Percentiles rank a stretch among this genome's conserved stretches.
Evolutionary conservation across 257 asterid genomes (phyloP).

Genomic region (Solanum paucissectum): DNA sequence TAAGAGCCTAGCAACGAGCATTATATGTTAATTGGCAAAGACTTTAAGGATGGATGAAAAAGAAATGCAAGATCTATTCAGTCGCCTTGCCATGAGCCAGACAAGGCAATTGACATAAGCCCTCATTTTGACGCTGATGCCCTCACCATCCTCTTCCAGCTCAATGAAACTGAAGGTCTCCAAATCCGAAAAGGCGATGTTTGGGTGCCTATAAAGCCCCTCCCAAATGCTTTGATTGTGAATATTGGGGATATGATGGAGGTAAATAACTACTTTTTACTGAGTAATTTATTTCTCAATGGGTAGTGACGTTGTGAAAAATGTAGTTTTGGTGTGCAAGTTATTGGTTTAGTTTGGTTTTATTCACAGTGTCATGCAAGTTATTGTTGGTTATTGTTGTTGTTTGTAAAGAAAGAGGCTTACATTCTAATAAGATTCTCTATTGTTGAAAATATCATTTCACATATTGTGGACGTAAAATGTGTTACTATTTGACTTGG

Average conservation of each 20-base stretch:
- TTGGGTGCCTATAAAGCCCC: constrained; percentile 36
- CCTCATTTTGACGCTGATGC: constrained; percentile 52
- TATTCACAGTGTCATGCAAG: not conserved
- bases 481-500: not conserved
- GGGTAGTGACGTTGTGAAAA: not conserved
- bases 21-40: constrained; percentile 31
- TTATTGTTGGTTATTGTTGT: too few species aligned
- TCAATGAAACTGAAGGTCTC: constrained; percentile 41
- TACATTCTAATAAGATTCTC: too few species aligned
- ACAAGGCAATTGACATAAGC: constrained; percentile 25
- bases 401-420: too few species aligned
- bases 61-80: constrained; percentile 19
- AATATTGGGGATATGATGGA: too few species aligned
- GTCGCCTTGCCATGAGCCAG: constrained; percentile 46
- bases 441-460: too few species aligned
- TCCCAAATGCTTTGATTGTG: too few species aligned
- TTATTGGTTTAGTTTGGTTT: not conserved
- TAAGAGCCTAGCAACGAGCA: constrained; percentile 16
- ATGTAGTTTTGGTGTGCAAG: not conserved
- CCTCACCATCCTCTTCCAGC: constrained; percentile 44
- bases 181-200: constrained; percentile 31
- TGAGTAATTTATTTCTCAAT: not conserved
- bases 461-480: not conserved
- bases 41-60: constrained; percentile 25
- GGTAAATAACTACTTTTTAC: constrained; percentile 10